Evolutionary conservation across 164 flowering plant species (phyloP), one percentile per base, ranked within the genome.

Genomic region (Chloranthus sessilifolius): DNA sequence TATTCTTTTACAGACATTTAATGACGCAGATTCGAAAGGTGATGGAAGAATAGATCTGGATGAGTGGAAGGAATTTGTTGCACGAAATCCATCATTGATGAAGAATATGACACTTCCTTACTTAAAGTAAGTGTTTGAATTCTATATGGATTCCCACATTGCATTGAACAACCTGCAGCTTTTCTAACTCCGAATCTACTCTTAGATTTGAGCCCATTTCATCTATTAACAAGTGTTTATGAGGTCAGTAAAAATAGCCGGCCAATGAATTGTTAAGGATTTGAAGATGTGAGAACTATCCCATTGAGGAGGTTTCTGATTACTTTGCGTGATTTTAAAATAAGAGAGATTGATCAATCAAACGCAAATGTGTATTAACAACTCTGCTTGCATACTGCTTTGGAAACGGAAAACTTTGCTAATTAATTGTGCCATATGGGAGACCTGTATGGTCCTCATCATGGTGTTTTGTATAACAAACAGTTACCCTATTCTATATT

Each of bases 31-130:
- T 57, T 28, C 43, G 14, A 79, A 84, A 19, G 78, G 74, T 43
- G 94, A 88, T 58, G 96, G 88, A 12, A 80, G 47, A 70, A 88
- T 88, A 21, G 88, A 82, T 56, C 36, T 3, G 35, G 82, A 80
- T 36, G 94, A 88, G 53, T 88, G 96, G 96, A 77, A 68, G 53
- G 76, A 67, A 36, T 77, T 74, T 38, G 94, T 82, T 1, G 61
- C 68, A 7, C 68, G 53, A 47, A 64, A 79, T 59, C 94, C 96
- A 40, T 63, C 84, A 21, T 38, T 80, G 12, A 45, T 84, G 11
- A 84, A 73, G 74, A 80, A 68, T 69, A 84, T 84, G 91, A 88
- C 91, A 49, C 78, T 88, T 47, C 91, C 87, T 22, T 66, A 72
- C 54, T 41, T 88, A 19, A 81, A 74, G 95, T 85, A 37, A 25